phyloP scores from a whole-genome alignment of 83 land plant species.

The Thuja plicata region DNA sequence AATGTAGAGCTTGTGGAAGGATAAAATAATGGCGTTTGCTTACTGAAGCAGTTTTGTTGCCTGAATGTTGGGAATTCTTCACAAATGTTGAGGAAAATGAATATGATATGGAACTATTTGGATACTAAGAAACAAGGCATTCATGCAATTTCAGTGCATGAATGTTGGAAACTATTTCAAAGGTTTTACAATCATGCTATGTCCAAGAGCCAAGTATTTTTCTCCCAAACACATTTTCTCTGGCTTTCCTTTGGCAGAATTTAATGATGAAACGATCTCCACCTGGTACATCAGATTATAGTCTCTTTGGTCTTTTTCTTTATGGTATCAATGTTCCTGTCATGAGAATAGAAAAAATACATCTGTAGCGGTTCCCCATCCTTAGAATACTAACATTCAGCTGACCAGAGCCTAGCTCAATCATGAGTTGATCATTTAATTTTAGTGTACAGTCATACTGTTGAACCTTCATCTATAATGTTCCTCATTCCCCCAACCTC shows the following conservation, averaged over 20 bases:
- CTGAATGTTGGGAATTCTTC: not conserved
- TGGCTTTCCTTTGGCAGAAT: not conserved
- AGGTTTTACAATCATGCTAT: not conserved
- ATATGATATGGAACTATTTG: not conserved
- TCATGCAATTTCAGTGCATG: no score
- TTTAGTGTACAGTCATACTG: not conserved
- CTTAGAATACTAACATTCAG: not conserved
- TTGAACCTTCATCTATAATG: not conserved
- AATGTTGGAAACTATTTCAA: not conserved
- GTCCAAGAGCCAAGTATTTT: not conserved
- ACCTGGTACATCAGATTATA: no score
- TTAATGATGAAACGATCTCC: not conserved
- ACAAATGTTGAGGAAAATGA: not conserved
- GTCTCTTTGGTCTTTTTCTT: not conserved
- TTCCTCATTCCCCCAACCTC: not conserved
- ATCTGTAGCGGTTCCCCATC: not conserved
- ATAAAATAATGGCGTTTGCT: no score
- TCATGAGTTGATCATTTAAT: not conserved
- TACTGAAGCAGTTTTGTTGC: not conserved
- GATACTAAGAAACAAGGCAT: not conserved
- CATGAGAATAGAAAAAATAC: not conserved
- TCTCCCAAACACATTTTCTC: not conserved
- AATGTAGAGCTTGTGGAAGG: not conserved
- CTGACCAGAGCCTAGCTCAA: not conserved
- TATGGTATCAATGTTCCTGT: not conserved